These are phyloP conservation scores for Pisolithus microcarpus DNA, from an alignment of 768 basidiomycete genomes.

Conservation along the genomic window DNA sequence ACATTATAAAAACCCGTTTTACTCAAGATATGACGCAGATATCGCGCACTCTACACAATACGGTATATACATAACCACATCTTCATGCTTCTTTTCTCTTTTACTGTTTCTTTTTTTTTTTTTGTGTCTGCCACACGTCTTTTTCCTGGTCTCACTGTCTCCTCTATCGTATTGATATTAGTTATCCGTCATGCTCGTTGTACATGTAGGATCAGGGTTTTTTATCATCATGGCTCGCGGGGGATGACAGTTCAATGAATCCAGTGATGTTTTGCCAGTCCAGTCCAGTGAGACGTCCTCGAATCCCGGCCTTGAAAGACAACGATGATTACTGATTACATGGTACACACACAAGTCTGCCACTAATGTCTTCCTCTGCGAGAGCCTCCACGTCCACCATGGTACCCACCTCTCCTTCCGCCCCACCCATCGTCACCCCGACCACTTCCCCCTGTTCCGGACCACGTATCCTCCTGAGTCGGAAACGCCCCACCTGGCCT, in stretches of 20 bases:
- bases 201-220: background rate
- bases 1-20: too few relatives aligned
- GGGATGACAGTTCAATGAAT: too few relatives aligned
- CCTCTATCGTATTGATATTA: background rate
- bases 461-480: constrained; percentile 48
- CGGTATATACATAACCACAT: background rate
- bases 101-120: too few relatives aligned
- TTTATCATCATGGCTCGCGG: too few relatives aligned
- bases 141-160: background rate
- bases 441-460: constrained; percentile 25
- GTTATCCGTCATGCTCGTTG: background rate
- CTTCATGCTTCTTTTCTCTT: background rate
- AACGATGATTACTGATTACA: background rate
- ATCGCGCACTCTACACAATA: background rate
- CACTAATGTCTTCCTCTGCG: constrained; percentile 21
- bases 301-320: background rate
- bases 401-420: constrained; percentile 29
- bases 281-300: too few relatives aligned
- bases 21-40: background rate
- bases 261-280: too few relatives aligned
- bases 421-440: constrained; percentile 33
- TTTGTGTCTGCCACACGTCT: background rate
- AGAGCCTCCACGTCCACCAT: constrained; percentile 25
- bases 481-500: constrained; percentile 33
- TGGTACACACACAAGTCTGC: background rate